Conservation (phyloP, 768 basidiomycete species). For the Krasilnikovozyma curviuscula region DNA sequence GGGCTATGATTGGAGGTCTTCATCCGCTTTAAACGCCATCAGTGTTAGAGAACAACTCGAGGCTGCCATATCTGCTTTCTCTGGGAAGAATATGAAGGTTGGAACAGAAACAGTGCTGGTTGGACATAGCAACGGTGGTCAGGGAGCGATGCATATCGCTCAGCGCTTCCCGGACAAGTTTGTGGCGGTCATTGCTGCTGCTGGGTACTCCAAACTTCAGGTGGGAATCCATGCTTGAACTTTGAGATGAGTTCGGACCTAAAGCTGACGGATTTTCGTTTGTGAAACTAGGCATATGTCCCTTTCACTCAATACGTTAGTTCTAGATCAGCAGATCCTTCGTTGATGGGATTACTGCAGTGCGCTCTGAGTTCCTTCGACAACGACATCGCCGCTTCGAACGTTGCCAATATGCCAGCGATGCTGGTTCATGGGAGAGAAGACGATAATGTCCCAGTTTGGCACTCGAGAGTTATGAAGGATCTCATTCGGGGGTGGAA, state of each 20-base stretch:
- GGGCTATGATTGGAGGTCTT: conserved; percentile 89
- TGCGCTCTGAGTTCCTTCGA: conserved; percentile 61
- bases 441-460: conserved; percentile 73
- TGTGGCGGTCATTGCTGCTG: conserved; percentile 9
- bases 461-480: conserved; percentile 56
- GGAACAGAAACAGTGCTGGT: conserved; percentile 36
- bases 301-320: conserved; percentile 51
- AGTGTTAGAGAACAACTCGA: conserved; percentile 39
- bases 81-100: conserved; percentile 24
- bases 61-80: conserved; percentile 27
- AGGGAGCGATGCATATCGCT: conserved; percentile 66
- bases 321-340: conserved; percentile 59
- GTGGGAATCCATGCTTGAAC: conserved; percentile 54
- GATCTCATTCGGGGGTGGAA: conserved; percentile 38
- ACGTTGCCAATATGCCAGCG: conserved; percentile 47
- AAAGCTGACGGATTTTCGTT: conserved; percentile 28
- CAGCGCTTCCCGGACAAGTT: conserved; percentile 55
- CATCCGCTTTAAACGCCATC: conserved; percentile 54
- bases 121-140: conserved; percentile 86
- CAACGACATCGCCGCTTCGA: conserved; percentile 68
- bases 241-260: no score
- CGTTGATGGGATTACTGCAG: conserved; percentile 49
- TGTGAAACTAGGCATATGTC: conserved; percentile 74
- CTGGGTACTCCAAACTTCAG: background rate
- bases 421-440: conserved; percentile 53